Conservation (phyloP, 202 grass and related monocot genomes). For the Panicum virgatum region DNA sequence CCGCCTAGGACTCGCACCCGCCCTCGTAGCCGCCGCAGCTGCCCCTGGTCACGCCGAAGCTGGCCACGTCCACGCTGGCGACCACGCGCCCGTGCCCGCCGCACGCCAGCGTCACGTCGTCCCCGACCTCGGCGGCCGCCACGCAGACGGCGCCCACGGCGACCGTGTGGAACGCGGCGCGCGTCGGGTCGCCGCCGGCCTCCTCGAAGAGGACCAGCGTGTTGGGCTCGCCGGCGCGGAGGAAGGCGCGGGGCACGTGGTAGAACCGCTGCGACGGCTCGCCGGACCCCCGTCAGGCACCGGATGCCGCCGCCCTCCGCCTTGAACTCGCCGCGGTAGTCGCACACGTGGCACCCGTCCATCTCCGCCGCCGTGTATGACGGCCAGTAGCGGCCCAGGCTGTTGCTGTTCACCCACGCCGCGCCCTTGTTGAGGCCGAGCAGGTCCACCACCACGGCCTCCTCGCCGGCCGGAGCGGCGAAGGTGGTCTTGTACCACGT, state of each 20-base stretch:
- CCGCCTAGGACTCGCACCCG: not conserved
- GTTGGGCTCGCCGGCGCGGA: slow-evolving; percentile 48
- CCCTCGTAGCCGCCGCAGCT: slow-evolving; percentile 62
- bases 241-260: slow-evolving; percentile 68
- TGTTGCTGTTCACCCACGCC: slow-evolving; percentile 80
- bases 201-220: slow-evolving; percentile 70
- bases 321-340: slow-evolving; percentile 59
- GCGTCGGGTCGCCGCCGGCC: slow-evolving; percentile 53
- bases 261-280: slow-evolving; percentile 71
- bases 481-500: slow-evolving; percentile 86
- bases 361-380: slow-evolving; percentile 45
- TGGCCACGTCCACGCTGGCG: slow-evolving; percentile 58
- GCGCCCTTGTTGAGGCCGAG: slow-evolving; percentile 63
- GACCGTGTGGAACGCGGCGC: slow-evolving; percentile 44
- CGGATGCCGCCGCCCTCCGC: slow-evolving; percentile 32
- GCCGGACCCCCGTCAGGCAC: slow-evolving; percentile 58
- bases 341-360: slow-evolving; percentile 45
- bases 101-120: slow-evolving; percentile 57
- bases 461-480: slow-evolving; percentile 42
- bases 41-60: slow-evolving; percentile 48
- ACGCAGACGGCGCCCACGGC: slow-evolving; percentile 40
- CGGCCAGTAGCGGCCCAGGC: slow-evolving; percentile 82
- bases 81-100: slow-evolving; percentile 27
- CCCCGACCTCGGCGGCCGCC: slow-evolving; percentile 22
- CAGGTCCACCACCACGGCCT: slow-evolving; percentile 59